These are phyloP conservation scores for Flaveria trinervia DNA, from an alignment of 129 eudicot species.

Conservation along the genomic window DNA sequence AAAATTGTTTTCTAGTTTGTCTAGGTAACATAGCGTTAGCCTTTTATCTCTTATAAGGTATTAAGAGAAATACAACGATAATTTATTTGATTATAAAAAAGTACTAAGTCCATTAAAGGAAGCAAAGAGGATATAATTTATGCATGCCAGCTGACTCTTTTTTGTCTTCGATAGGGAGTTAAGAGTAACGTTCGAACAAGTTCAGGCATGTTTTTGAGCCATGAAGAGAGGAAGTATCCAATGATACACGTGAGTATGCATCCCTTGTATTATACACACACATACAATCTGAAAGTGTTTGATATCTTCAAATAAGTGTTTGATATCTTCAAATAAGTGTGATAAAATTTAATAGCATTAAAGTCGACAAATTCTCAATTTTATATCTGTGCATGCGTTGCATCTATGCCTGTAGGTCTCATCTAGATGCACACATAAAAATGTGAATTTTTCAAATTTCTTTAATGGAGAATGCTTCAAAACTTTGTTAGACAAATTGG, in stretches of 20 bases:
- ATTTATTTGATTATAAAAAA: constrained; percentile 5
- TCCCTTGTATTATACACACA: not conserved
- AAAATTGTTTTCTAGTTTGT: not conserved
- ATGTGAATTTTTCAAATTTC: not conserved
- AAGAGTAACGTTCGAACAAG: constrained; percentile 92
- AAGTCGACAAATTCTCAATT: not conserved
- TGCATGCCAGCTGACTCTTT: constrained; percentile 19
- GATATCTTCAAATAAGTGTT: not conserved
- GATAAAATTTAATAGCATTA: not conserved
- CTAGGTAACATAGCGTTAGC: not conserved
- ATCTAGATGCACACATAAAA: not conserved
- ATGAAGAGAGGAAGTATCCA: constrained; percentile 73
- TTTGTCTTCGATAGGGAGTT: constrained; percentile 60
- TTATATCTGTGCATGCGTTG: not conserved
- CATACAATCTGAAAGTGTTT: not conserved
- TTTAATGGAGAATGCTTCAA: constrained; percentile 2
- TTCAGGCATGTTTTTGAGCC: constrained; percentile 91
- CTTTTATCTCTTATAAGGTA: not conserved
- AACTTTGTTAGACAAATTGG: no score
- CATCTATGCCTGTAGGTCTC: not conserved
- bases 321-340: not conserved
- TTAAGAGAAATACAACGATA: not conserved
- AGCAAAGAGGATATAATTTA: not conserved
- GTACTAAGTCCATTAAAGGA: not conserved
- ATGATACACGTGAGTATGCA: constrained; percentile 66